phyloP scores from a whole-genome alignment of 805 yeast species.

The Vanderwaltozyma yarrowii region DNA sequence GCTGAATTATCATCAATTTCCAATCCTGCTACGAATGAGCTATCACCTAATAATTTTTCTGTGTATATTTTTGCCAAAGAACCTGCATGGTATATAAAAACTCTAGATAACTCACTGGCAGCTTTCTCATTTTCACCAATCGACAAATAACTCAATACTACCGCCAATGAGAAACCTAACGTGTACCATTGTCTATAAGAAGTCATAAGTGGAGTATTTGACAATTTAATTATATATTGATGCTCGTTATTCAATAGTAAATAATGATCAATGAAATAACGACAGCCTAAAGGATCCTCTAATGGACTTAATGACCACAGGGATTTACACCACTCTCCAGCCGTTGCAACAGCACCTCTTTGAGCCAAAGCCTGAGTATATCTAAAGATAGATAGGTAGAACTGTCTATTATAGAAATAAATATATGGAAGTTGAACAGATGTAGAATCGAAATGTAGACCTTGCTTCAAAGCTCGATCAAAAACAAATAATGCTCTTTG shows the following conservation, averaged over 20 bases:
- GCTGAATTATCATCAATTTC: slow-evolving; percentile 14
- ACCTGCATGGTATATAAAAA: slow-evolving; percentile 48
- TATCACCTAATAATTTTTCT: slow-evolving; percentile 20
- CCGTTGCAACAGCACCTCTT: slow-evolving; percentile 68
- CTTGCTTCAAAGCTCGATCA: slow-evolving; percentile 59
- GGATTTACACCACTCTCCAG: slow-evolving; percentile 63
- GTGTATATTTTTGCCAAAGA: slow-evolving; percentile 25
- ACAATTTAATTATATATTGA: slow-evolving; percentile 48
- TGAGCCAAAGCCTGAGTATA: slow-evolving; percentile 62
- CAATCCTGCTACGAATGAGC: slow-evolving; percentile 7
- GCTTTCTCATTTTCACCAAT: slow-evolving; percentile 38
- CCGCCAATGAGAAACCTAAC: slow-evolving; percentile 60
- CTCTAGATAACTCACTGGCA: slow-evolving; percentile 34
- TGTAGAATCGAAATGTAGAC: slow-evolving; percentile 44
- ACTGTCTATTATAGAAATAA: slow-evolving; percentile 63
- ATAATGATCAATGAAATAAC: slow-evolving; percentile 74
- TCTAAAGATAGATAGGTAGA: slow-evolving; percentile 63
- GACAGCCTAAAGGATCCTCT: slow-evolving; percentile 76
- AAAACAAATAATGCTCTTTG: slow-evolving; percentile 73
- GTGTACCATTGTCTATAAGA: slow-evolving; percentile 60
- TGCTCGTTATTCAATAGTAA: slow-evolving; percentile 57
- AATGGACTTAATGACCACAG: slow-evolving; percentile 61
- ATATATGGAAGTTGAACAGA: slow-evolving; percentile 67
- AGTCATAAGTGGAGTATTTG: slow-evolving; percentile 43
- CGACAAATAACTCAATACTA: slow-evolving; percentile 50